phyloP scores from a whole-genome alignment of 2,329 filamentous ascomycete species.

The Lasiodiplodia gonubiensis region DNA sequence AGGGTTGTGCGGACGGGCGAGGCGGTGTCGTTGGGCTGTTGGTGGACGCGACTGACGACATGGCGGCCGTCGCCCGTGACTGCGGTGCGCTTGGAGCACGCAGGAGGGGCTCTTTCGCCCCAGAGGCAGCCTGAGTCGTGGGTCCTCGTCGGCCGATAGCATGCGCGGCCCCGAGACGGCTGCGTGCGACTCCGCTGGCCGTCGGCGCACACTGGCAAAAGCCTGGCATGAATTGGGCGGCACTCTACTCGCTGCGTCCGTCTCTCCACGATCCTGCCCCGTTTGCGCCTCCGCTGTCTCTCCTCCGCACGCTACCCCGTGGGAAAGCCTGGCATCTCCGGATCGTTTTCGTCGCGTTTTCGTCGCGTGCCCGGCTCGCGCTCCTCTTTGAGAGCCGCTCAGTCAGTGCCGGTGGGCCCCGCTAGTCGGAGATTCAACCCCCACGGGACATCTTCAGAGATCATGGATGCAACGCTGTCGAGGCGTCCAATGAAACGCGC shows the following conservation, averaged over 20 bases:
- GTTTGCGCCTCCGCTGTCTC: background rate
- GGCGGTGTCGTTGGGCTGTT: background rate
- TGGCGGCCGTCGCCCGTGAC: background rate
- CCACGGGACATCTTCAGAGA: slow-evolving; percentile 23
- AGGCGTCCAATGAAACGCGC: slow-evolving; percentile 10
- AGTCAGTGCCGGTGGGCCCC: slow-evolving; percentile 8
- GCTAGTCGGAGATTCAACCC: slow-evolving; percentile 14
- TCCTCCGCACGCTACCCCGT: slow-evolving; percentile 19
- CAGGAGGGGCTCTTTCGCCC: background rate
- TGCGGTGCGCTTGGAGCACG: background rate
- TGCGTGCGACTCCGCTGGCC: background rate
- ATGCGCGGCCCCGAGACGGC: slow-evolving; percentile 6
- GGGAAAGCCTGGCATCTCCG: slow-evolving; percentile 22
- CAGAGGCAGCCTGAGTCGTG: slow-evolving; percentile 8
- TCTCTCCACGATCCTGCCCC: slow-evolving; percentile 15
- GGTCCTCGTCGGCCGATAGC: background rate
- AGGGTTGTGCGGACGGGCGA: background rate
- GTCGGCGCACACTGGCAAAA: background rate
- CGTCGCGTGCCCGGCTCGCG: slow-evolving; percentile 3
- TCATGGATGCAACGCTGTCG: slow-evolving; percentile 18
- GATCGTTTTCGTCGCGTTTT: slow-evolving; percentile 29
- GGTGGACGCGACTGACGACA: background rate
- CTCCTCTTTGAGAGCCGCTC: background rate
- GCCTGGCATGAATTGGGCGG: background rate
- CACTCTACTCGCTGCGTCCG: background rate